Evolutionary conservation across 352 stramenopile genomes (phyloP).

Genomic region (Labyrinthula sp.): DNA sequence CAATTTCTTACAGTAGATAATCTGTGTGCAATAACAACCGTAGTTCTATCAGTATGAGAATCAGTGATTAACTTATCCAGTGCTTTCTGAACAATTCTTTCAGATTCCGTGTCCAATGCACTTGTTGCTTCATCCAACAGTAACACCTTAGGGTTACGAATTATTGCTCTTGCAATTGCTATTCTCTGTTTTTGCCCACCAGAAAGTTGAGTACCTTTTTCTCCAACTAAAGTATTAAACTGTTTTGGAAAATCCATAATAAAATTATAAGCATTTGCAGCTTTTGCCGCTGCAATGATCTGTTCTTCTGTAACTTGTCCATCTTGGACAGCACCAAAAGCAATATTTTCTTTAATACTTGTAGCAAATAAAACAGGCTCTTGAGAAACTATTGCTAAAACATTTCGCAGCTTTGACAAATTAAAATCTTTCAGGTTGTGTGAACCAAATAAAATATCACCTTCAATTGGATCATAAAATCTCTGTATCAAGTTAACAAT

Average conservation of each 20-base stretch:
- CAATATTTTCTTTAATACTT: constrained; percentile 30
- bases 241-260: constrained; percentile 38
- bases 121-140: constrained; percentile 62
- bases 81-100: constrained; percentile 47
- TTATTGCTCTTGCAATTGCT: constrained; percentile 62
- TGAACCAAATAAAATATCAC: constrained; percentile 1
- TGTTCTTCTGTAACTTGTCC: constrained; percentile 2
- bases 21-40: constrained; percentile 63
- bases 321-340: constrained; percentile 21
- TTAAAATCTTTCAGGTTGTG: constrained; percentile 13
- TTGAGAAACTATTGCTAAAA: constrained; percentile 60
- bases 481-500: constrained; percentile 23
- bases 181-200: constrained; percentile 78
- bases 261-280: constrained; percentile 16
- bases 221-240: constrained; percentile 37
- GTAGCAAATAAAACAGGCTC: constrained; percentile 62
- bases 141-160: constrained; percentile 58
- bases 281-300: constrained; percentile 5
- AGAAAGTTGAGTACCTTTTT: constrained; percentile 53
- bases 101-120: constrained; percentile 44
- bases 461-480: constrained; percentile 20
- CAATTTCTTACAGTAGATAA: constrained; percentile 72
- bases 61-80: constrained; percentile 43
- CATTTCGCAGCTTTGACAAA: constrained; percentile 32
- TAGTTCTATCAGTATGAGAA: constrained; percentile 36